A percentile compares a stretch with the other conserved stretches of the same genome.
phyloP scores from a whole-genome alignment of 75 land plant genomes.

The Adiantum capillusveneris region DNA sequence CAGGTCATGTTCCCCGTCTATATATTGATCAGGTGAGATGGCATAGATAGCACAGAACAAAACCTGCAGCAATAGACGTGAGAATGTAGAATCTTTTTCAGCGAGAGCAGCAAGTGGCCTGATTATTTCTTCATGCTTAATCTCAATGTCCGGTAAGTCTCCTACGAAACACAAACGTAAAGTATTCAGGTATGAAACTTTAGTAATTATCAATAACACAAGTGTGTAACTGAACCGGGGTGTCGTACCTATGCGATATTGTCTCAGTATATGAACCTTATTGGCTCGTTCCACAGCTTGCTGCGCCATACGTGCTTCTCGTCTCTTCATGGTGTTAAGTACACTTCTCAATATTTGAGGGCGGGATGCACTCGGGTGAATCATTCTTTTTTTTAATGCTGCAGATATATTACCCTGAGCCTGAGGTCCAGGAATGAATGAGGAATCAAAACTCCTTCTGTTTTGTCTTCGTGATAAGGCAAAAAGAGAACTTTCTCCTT shows the following conservation, averaged over 20 bases:
- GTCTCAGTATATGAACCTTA: constrained; percentile 39
- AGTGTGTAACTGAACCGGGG: no score
- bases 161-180: constrained; percentile 23
- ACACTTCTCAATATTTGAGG: constrained; percentile 26
- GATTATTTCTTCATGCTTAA: constrained; percentile 36
- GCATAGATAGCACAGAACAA: constrained; percentile 28
- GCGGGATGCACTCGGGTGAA: constrained; percentile 16
- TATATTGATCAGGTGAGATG: constrained; percentile 7
- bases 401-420: constrained; percentile 11
- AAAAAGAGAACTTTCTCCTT: constrained; percentile 18
- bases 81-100: constrained; percentile 34
- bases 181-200: no score
- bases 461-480: constrained; percentile 19
- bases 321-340: constrained; percentile 25
- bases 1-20: constrained; percentile 16
- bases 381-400: constrained; percentile 19
- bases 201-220: no score
- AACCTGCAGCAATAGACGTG: constrained; percentile 31
- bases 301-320: constrained; percentile 25
- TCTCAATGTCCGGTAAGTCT: constrained; percentile 50
- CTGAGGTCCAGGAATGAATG: background rate
- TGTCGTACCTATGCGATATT: constrained; percentile 35
- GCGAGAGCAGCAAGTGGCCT: constrained; percentile 34
- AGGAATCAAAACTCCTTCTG: constrained; percentile 1
- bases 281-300: constrained; percentile 43